phyloP scores from a whole-genome alignment of 1,139 yeast species.

The Suhomyces maxii region DNA sequence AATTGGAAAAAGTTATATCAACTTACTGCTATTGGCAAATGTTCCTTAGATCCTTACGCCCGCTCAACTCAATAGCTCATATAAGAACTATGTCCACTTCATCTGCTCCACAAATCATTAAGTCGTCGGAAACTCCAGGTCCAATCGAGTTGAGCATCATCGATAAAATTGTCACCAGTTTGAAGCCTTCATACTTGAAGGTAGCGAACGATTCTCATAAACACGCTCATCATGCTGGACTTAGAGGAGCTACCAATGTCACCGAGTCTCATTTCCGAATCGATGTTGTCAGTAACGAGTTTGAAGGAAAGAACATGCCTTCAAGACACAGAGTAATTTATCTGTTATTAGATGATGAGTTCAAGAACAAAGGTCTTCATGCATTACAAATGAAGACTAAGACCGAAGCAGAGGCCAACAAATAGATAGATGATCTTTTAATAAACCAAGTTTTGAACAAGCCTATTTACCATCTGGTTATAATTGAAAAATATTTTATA shows the following conservation, averaged over 20 bases:
- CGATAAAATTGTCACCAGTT: conserved; percentile 42
- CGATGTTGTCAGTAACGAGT: conserved; percentile 69
- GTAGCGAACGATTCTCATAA: conserved; percentile 81
- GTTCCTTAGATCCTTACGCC: conserved; percentile 1
- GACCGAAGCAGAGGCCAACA: conserved; percentile 62
- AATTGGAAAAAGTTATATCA: neutral
- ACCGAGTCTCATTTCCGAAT: conserved; percentile 82
- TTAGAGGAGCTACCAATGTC: conserved; percentile 70
- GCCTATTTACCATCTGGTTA: no score
- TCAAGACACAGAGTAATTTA: conserved; percentile 80
- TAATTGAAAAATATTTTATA: no score
- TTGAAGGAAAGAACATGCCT: conserved; percentile 68
- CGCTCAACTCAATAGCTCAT: neutral
- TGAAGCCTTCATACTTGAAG: conserved; percentile 54
- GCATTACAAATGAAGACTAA: conserved; percentile 86
- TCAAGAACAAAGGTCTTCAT: conserved; percentile 73
- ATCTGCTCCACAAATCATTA: conserved; percentile 7
- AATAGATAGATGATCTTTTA: conserved; percentile 11
- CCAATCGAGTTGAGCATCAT: conserved; percentile 56
- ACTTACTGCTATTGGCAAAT: neutral
- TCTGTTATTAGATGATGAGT: conserved; percentile 66
- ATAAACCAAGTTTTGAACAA: neutral
- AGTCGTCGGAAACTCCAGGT: conserved; percentile 30
- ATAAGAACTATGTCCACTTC: conserved; percentile 5
- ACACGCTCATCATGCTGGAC: conserved; percentile 87